Evolutionary conservation across 1,139 yeast genomes (phyloP).

Genomic region (Suhomyces kunorum): DNA sequence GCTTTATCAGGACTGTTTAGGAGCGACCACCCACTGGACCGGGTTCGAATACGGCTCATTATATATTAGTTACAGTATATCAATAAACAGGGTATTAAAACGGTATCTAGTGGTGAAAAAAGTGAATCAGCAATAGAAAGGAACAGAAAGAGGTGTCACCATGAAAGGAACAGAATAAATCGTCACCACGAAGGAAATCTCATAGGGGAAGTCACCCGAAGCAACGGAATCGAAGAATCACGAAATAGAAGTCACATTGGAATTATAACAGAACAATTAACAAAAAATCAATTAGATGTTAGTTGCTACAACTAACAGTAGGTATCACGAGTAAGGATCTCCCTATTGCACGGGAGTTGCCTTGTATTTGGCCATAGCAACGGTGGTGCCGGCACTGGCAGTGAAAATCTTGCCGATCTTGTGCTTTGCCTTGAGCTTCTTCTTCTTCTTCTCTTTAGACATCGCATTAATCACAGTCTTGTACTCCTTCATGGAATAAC

Average conservation of each 20-base stretch:
- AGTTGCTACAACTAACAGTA: too few relatives aligned
- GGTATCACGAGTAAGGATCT: neutral
- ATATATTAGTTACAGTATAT: constrained; percentile 8
- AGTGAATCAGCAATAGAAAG: too few relatives aligned
- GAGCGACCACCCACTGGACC: neutral
- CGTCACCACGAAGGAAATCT: too few relatives aligned
- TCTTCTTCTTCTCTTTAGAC: constrained; percentile 21
- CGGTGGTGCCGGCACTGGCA: constrained; percentile 3
- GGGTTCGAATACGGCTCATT: constrained; percentile 1
- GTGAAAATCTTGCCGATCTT: constrained; percentile 7
- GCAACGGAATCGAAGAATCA: too few relatives aligned
- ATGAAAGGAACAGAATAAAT: too few relatives aligned
- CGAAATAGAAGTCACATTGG: neutral
- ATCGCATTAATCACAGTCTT: constrained; percentile 18
- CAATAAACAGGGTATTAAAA: constrained; percentile 7
- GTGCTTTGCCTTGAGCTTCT: constrained; percentile 6
- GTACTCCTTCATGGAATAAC: constrained; percentile 13
- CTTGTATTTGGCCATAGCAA: constrained; percentile 2
- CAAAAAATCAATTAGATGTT: too few relatives aligned
- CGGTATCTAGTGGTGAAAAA: constrained; percentile 1
- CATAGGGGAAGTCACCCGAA: too few relatives aligned
- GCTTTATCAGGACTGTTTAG: too few relatives aligned
- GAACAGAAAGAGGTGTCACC: neutral
- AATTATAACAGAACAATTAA: neutral
- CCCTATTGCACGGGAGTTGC: constrained; percentile 1